Percentiles rank a stretch among this genome's conserved stretches.
Evolutionary conservation across 129 eudicot species (phyloP).

Genomic region (Ambrosia trifida): DNA sequence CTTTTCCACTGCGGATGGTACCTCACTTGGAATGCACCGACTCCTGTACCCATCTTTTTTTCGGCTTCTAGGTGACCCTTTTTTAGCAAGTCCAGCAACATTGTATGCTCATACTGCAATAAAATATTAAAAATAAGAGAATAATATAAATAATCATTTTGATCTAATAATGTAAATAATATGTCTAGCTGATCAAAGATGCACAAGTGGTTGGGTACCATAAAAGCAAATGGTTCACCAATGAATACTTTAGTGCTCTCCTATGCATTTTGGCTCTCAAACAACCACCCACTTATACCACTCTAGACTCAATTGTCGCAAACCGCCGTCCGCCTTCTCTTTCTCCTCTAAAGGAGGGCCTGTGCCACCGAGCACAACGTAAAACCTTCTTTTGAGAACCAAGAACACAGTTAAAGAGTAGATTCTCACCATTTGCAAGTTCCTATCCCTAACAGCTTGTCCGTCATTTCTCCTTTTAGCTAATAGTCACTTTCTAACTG

Average conservation of each 20-base stretch:
- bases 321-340: not conserved
- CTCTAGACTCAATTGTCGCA: not conserved
- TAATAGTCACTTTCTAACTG: no score
- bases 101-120: slow-evolving; percentile 72
- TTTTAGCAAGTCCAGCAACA: slow-evolving; percentile 70
- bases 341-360: no score
- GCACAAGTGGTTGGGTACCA: not conserved
- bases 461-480: not conserved
- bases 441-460: not conserved
- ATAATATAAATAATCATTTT: not conserved
- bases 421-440: not conserved
- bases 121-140: not conserved
- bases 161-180: not conserved
- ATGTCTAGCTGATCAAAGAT: not conserved
- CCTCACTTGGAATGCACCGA: slow-evolving; percentile 66
- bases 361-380: not conserved
- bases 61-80: slow-evolving; percentile 91
- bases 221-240: no score
- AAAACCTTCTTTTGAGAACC: not conserved
- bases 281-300: not conserved
- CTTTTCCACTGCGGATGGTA: slow-evolving; percentile 79
- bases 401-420: not conserved
- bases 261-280: not conserved
- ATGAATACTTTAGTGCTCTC: no score
- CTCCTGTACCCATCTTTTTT: slow-evolving; percentile 68